These are phyloP conservation scores for Fusarium cyanostomum DNA, from an alignment of 2,329 filamentous ascomycete species.

Conservation along the genomic window DNA sequence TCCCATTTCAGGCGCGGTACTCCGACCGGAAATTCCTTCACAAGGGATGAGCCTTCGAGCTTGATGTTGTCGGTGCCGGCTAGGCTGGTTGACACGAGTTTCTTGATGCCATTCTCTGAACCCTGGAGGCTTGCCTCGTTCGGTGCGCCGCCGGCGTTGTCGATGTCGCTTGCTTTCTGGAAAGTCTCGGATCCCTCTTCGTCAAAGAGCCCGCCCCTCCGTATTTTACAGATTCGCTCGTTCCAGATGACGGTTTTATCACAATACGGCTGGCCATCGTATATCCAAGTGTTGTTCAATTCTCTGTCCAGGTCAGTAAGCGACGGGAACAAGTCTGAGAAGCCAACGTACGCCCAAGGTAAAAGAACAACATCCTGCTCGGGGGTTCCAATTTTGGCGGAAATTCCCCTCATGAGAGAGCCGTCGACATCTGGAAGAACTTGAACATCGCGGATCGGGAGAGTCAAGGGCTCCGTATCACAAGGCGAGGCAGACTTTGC, in stretches of 20 bases:
- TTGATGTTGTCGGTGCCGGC: conserved; percentile 35
- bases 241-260: conserved; percentile 42
- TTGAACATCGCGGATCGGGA: conserved; percentile 35
- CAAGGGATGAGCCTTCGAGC: not conserved
- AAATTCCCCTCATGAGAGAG: conserved; percentile 45
- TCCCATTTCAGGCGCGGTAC: conserved; percentile 44
- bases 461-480: conserved; percentile 16
- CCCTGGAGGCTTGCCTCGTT: conserved; percentile 27
- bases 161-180: conserved; percentile 16
- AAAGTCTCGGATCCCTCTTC: conserved; percentile 29
- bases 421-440: conserved; percentile 34
- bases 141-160: conserved; percentile 30
- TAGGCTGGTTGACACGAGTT: conserved; percentile 34
- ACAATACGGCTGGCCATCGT: conserved; percentile 43
- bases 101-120: conserved; percentile 32
- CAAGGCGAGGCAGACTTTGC: conserved; percentile 14
- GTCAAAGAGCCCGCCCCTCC: conserved; percentile 32
- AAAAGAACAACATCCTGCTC: conserved; percentile 43
- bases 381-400: conserved; percentile 40
- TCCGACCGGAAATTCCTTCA: conserved; percentile 37
- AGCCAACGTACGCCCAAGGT: conserved; percentile 45
- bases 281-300: conserved; percentile 49
- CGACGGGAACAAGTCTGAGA: fast-evolving
- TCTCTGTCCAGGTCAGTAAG: conserved; percentile 38
- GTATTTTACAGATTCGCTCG: conserved; percentile 42